A percentile compares a stretch with the other conserved stretches of the same genome.
phyloP scores from a whole-genome alignment of 306 rosid genomes.

The Bauhinia variegata region DNA sequence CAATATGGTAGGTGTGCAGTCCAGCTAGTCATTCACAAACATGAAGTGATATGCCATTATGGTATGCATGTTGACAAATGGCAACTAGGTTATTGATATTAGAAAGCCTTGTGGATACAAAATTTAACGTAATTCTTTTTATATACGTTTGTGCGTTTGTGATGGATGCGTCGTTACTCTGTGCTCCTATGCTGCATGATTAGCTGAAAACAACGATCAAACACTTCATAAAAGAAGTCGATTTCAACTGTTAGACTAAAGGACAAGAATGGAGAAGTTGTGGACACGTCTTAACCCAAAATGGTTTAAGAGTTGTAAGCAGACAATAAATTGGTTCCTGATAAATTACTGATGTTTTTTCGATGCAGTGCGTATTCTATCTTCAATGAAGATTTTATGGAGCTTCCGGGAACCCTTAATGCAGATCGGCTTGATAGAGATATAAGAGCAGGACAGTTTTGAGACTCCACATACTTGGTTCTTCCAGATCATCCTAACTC shows the following conservation, averaged over 20 bases:
- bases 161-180: not conserved
- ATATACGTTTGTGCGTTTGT: slow-evolving; percentile 6
- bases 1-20: not conserved
- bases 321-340: slow-evolving; percentile 25
- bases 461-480: slow-evolving; percentile 37
- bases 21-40: not conserved
- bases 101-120: not conserved
- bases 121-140: slow-evolving; percentile 12
- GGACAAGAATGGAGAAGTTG: not conserved
- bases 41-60: not conserved
- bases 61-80: not conserved
- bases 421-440: slow-evolving; percentile 90
- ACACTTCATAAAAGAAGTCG: no score
- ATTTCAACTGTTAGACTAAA: no score
- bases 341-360: slow-evolving; percentile 14
- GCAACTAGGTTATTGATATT: not conserved
- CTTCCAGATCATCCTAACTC: slow-evolving; percentile 15
- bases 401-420: slow-evolving; percentile 89
- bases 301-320: not conserved
- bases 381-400: slow-evolving; percentile 92
- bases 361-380: slow-evolving; percentile 90
- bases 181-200: not conserved
- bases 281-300: not conserved
- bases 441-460: slow-evolving; percentile 84
- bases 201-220: not conserved